phyloP scores from a whole-genome alignment of 371 early-diverging fungal genomes.

The Thermomucor indicae-seudaticae region DNA sequence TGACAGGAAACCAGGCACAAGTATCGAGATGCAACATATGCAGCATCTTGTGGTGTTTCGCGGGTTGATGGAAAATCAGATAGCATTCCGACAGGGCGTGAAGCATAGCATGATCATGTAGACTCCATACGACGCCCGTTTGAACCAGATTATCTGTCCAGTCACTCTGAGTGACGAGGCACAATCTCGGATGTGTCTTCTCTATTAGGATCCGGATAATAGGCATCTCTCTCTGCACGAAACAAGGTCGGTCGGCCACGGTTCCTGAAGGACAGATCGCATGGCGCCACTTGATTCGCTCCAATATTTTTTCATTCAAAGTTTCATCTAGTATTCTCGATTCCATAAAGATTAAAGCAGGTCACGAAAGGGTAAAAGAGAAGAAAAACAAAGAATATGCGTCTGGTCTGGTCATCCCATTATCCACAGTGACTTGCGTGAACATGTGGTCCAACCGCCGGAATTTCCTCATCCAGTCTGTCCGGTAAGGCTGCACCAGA shows the following conservation, averaged over 20 bases:
- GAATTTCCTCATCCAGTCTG: too few species aligned
- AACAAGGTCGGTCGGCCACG: constrained; percentile 23
- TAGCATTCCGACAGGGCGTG: constrained; percentile 28
- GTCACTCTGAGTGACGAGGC: constrained; percentile 28
- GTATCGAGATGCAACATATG: constrained; percentile 30
- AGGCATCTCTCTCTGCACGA: constrained; percentile 28
- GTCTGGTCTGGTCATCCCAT: too few species aligned
- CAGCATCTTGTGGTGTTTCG: constrained; percentile 13
- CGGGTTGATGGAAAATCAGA: constrained; percentile 23
- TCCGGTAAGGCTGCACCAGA: too few species aligned
- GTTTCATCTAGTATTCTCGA: neutral
- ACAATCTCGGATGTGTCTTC: constrained; percentile 12
- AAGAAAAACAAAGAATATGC: too few species aligned
- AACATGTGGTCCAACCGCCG: too few species aligned
- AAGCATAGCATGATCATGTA: constrained; percentile 29
- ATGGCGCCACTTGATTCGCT: constrained; percentile 26
- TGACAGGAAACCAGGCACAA: constrained; percentile 27
- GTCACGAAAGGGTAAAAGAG: too few species aligned
- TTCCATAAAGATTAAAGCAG: too few species aligned
- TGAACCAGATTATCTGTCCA: constrained; percentile 32
- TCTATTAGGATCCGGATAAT: constrained; percentile 1
- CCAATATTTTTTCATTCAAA: constrained; percentile 16
- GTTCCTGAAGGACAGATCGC: constrained; percentile 33
- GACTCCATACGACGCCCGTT: constrained; percentile 22
- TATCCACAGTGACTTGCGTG: too few species aligned